Evolutionary conservation across 257 asterid genomes (phyloP).

Genomic region (Solanum pennellii): DNA sequence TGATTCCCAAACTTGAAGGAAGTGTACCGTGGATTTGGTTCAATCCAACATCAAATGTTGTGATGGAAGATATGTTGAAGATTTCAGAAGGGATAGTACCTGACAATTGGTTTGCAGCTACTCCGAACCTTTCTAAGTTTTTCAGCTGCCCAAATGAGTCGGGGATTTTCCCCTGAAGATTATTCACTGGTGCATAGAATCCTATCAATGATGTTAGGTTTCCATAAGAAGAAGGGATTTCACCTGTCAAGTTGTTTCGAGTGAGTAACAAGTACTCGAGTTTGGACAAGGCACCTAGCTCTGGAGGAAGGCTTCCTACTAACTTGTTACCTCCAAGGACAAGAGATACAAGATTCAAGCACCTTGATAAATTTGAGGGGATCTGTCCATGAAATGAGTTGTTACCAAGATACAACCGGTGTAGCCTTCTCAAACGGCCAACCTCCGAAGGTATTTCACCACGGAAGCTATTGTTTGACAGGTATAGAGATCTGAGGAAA

Average conservation of each 20-base stretch:
- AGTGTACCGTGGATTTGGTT: constrained; percentile 6
- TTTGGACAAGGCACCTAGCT: constrained; percentile 1
- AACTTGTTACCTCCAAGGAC: constrained; percentile 4
- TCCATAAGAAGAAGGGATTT: constrained; percentile 12
- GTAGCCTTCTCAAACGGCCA: constrained; percentile 5
- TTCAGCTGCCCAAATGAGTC: constrained; percentile 1
- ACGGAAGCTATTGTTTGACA: constrained; percentile 7
- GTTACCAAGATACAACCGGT: background rate
- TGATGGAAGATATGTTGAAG: constrained; percentile 10
- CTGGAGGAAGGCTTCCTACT: background rate
- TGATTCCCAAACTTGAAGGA: constrained; percentile 6
- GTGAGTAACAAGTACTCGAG: background rate
- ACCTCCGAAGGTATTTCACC: constrained; percentile 2
- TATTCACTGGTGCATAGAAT: constrained; percentile 3
- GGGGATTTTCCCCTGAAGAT: constrained; percentile 6
- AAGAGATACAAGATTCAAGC: constrained; percentile 4
- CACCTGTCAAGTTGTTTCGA: constrained; percentile 7
- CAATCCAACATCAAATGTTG: constrained; percentile 1
- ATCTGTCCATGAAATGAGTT: constrained; percentile 10
- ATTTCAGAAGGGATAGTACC: constrained; percentile 5
- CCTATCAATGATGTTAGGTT: constrained; percentile 9
- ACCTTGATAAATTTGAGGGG: constrained; percentile 7
- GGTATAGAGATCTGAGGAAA: constrained; percentile 2
- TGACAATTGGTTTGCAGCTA: constrained; percentile 5
- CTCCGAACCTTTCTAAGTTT: background rate